Conservation (phyloP, 441 rosid species). For the Macaranga tanarius region DNA sequence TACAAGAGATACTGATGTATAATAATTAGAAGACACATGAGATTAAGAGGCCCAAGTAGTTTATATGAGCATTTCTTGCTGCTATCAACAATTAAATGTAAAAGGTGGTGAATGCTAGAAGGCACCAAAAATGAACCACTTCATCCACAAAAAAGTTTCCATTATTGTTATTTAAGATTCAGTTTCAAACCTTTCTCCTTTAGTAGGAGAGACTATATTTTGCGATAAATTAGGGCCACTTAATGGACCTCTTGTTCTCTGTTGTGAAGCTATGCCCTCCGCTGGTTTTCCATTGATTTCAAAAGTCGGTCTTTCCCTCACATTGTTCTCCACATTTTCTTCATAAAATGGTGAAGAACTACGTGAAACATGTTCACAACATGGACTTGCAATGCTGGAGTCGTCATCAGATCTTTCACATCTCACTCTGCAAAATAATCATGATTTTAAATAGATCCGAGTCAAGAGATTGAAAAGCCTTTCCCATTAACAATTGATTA, state of each 20-base stretch:
- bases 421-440: conserved; percentile 38
- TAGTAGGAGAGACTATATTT: conserved; percentile 29
- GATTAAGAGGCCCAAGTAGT: neutral
- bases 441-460: conserved; percentile 15
- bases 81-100: conserved; percentile 7
- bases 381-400: conserved; percentile 51
- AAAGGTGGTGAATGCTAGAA: neutral
- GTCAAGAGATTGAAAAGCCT: neutral
- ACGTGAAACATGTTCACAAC: conserved; percentile 33
- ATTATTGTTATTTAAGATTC: conserved; percentile 21
- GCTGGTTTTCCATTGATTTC: conserved; percentile 43
- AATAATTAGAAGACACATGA: conserved; percentile 1
- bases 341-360: conserved; percentile 43
- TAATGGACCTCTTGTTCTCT: conserved; percentile 40
- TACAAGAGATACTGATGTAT: neutral
- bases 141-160: conserved; percentile 16
- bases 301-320: conserved; percentile 37
- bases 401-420: conserved; percentile 73
- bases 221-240: conserved; percentile 37
- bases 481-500: neutral
- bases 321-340: conserved; percentile 38
- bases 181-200: conserved; percentile 64
- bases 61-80: neutral
- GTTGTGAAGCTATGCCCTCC: conserved; percentile 41
- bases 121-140: conserved; percentile 11